These are phyloP conservation scores for Grosmannia huntii DNA, from an alignment of 2,329 filamentous ascomycete species.

Conservation along the genomic window DNA sequence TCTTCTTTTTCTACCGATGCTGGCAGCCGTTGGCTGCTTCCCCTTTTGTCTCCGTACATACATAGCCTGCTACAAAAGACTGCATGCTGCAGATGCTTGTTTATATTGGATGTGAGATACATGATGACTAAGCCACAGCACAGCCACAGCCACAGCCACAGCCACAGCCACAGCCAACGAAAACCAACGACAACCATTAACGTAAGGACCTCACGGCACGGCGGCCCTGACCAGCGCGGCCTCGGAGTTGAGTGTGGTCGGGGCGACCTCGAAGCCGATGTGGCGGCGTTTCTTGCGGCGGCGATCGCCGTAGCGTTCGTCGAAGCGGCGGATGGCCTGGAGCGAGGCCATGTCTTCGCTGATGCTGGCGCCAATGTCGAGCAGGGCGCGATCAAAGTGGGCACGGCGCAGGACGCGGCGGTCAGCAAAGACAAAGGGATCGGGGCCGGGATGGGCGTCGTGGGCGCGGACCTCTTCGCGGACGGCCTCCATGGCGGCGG, in stretches of 20 bases:
- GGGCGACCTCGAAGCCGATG: slow-evolving; percentile 46
- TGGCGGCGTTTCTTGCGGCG: slow-evolving; percentile 43
- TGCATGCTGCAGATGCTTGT: neutral
- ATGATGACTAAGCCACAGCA: no score
- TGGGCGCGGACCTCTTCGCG: slow-evolving; percentile 50
- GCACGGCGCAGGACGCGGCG: slow-evolving; percentile 49
- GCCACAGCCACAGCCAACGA: neutral
- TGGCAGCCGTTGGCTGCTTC: neutral
- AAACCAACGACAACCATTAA: neutral
- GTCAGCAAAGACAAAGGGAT: slow-evolving; percentile 42
- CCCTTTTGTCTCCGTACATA: neutral
- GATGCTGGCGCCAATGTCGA: slow-evolving; percentile 84
- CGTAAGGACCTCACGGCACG: neutral
- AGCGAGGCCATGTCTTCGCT: slow-evolving; percentile 87
- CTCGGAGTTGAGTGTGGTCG: slow-evolving; percentile 25
- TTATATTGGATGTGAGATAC: neutral
- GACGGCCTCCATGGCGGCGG: slow-evolving; percentile 66
- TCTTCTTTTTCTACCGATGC: neutral
- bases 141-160: no score
- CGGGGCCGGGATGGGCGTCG: slow-evolving; percentile 20
- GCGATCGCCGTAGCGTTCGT: slow-evolving; percentile 84
- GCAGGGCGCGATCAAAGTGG: slow-evolving; percentile 78
- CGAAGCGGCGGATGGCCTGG: slow-evolving; percentile 81
- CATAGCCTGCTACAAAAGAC: neutral
- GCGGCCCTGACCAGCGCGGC: slow-evolving; percentile 30